Base-by-base conservation (phyloP, 2,329 filamentous ascomycete genomes). In the Aspergillus sp. region DNA sequence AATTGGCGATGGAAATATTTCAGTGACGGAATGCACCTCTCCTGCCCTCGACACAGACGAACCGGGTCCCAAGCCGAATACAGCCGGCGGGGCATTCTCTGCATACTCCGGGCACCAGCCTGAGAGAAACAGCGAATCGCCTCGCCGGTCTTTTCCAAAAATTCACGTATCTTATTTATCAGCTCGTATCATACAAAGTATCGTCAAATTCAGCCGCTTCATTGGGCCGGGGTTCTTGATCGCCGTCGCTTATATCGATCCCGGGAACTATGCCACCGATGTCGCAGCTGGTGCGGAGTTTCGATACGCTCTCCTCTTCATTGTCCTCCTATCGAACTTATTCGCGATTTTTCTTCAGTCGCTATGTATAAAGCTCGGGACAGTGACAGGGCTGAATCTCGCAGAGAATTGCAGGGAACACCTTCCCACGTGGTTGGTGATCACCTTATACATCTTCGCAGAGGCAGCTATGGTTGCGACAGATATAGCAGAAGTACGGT, bases 401-500 rank as follows among this genome's bases (percentile, higher is more conserved):
- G 85, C 87, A 1, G 81, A 88, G 61, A 85, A 86, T 9, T 89
- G 86, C 64, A 82, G 86, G 35, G 84, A 80, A 8, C 86, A 87
- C 68, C 77, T 89, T 14, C 87, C 87, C 1, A 77, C 76, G 62
- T 90, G 87, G 87, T 68, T 90, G 55, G 88, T 86, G 60, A 80
- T 82, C 45, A 67, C 79, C 17, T 75, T 90, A 3, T 90, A 90
- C 65, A 70, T 80, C 19, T 76, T 90, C 61, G 83, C 86, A 1
- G 87, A 90, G 70, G 75, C 81, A 4, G 86, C 87, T 59, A 90
- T 90, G 57, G 85, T 90, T 53, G 87, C 87, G 0, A 90, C 87
- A 0, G 87, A 90, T 69, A 85, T 90, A 62, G 87, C 87, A 56
- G 87, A 90, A 74, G 83, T 83, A 66, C 19, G 9, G 4, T 14